phyloP scores from a whole-genome alignment of 768 basidiomycete genomes.

The Clathrus columnatus region DNA sequence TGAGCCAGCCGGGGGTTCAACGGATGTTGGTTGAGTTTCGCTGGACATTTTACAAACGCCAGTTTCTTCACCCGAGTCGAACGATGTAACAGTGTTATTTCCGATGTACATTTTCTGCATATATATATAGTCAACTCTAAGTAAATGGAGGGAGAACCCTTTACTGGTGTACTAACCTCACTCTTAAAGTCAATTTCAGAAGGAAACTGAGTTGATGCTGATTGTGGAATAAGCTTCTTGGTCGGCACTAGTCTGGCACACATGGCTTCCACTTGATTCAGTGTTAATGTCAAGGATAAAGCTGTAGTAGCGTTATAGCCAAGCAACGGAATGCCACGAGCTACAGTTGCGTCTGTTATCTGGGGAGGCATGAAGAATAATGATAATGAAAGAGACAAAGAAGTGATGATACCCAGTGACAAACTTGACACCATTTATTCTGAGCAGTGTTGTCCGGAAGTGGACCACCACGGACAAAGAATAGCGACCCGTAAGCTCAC shows the following conservation, averaged over 20 bases:
- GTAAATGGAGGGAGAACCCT: not conserved
- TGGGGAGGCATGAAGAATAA: conserved; percentile 7
- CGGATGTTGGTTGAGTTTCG: conserved; percentile 45
- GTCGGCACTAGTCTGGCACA: not conserved
- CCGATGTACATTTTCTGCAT: conserved; percentile 34
- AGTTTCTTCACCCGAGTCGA: conserved; percentile 1
- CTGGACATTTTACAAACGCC: conserved; percentile 53
- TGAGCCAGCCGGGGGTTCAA: conserved; percentile 54
- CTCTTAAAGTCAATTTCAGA: conserved; percentile 9
- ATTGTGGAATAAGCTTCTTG: not conserved
- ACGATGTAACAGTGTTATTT: conserved; percentile 21
- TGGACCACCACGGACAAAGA: too few relatives aligned
- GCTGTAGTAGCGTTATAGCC: conserved; percentile 3
- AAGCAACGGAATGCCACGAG: conserved; percentile 5
- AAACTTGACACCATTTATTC: not conserved
- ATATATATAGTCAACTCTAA: not conserved
- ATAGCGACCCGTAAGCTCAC: too few relatives aligned
- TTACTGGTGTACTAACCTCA: not conserved
- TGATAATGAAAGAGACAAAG: not conserved
- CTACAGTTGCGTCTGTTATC: not conserved
- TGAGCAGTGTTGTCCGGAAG: too few relatives aligned
- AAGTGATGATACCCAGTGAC: not conserved
- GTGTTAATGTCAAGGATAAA: conserved; percentile 6
- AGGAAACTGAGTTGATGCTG: not conserved
- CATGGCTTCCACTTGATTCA: conserved; percentile 9